phyloP scores from a whole-genome alignment of 345 rosid species.

The Ailanthus altissimus region DNA sequence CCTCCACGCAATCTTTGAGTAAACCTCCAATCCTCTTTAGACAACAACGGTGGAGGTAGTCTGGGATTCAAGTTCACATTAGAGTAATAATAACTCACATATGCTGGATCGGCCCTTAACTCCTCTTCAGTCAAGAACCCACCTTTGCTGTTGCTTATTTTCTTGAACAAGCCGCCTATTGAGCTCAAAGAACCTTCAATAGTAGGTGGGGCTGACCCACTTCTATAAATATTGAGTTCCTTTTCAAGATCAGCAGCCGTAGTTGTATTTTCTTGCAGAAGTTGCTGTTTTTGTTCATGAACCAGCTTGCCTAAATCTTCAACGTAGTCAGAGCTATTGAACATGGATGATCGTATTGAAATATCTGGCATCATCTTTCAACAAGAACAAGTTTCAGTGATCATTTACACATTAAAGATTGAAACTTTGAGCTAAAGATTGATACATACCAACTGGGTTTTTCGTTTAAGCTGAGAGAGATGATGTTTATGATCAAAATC shows the following conservation, averaged over 20 bases:
- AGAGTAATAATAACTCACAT: conserved; percentile 70
- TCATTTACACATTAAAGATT: conserved; percentile 27
- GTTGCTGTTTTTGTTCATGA: conserved; percentile 44
- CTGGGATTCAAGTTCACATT: conserved; percentile 84
- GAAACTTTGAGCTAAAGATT: conserved; percentile 16
- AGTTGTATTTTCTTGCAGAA: conserved; percentile 13
- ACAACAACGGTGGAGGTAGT: conserved; percentile 82
- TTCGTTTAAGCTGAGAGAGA: not conserved
- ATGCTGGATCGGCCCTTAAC: conserved; percentile 80
- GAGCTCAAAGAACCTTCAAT: conserved; percentile 82
- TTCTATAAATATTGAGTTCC: conserved; percentile 66
- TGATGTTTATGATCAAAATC: conserved; percentile 4
- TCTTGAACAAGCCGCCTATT: conserved; percentile 60
- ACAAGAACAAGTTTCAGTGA: conserved; percentile 28
- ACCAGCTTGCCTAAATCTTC: conserved; percentile 55
- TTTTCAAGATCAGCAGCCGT: conserved; percentile 56
- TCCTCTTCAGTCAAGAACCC: conserved; percentile 64
- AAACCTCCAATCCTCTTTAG: conserved; percentile 83
- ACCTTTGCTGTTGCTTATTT: conserved; percentile 34
- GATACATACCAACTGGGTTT: conserved; percentile 13
- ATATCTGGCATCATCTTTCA: conserved; percentile 57
- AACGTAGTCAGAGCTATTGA: conserved; percentile 36
- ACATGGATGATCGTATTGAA: conserved; percentile 52
- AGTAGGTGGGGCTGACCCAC: conserved; percentile 97
- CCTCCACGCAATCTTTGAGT: conserved; percentile 56